Percentiles rank a stretch among this genome's conserved stretches.
These are phyloP conservation scores for Teunomyces gatunensis DNA, from an alignment of 805 yeast species.

Conservation along the genomic window DNA sequence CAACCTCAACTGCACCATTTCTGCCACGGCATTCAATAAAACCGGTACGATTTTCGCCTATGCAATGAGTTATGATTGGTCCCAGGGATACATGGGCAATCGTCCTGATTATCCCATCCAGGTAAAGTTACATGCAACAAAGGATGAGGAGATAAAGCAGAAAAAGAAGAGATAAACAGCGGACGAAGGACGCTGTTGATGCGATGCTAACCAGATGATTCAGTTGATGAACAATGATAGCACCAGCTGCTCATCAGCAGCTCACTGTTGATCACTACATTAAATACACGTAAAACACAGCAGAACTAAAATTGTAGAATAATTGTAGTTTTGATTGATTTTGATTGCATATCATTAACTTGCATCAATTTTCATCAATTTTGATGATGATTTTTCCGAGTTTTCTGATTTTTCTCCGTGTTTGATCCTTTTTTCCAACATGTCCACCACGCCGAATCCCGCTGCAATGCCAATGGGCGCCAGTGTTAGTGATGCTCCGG, in stretches of 20 bases:
- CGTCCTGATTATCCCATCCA: conserved; percentile 70
- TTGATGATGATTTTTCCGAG: too few species aligned
- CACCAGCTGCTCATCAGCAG: too few species aligned
- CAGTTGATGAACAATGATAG: too few species aligned
- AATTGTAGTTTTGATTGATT: too few species aligned
- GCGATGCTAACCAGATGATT: too few species aligned
- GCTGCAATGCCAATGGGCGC: background rate
- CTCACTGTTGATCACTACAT: too few species aligned
- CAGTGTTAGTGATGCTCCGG: conserved; percentile 36
- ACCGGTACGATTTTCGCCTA: conserved; percentile 85
- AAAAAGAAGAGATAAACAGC: conserved; percentile 31
- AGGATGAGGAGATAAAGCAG: conserved; percentile 81
- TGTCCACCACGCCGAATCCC: background rate
- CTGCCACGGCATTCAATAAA: conserved; percentile 78
- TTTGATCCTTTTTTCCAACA: background rate
- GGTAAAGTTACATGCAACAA: conserved; percentile 78
- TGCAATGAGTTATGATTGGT: conserved; percentile 94
- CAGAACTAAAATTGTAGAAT: too few species aligned
- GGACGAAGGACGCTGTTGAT: too few species aligned
- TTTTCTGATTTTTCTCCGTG: too few species aligned
- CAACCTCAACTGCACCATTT: conserved; percentile 60
- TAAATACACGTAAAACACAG: too few species aligned
- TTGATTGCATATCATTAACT: too few species aligned
- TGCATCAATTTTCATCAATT: too few species aligned
- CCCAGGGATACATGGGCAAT: conserved; percentile 81